These are phyloP conservation scores for Trifolium pratense DNA, from an alignment of 306 rosid species.

Conservation along the genomic window DNA sequence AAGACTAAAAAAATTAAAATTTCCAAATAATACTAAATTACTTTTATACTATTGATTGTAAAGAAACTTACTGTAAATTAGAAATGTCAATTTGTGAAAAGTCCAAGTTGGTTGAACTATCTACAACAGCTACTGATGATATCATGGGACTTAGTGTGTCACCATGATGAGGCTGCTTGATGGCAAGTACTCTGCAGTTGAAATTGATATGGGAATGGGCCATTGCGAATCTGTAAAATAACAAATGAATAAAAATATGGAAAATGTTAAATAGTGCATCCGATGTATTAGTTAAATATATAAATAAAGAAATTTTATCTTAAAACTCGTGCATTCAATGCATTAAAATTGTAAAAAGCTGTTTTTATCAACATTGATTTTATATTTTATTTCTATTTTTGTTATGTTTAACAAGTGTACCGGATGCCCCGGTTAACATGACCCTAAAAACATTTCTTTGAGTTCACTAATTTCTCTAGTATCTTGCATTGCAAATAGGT, in stretches of 20 bases:
- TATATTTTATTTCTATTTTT: too few species aligned
- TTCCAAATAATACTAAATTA: too few species aligned
- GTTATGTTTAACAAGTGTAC: too few species aligned
- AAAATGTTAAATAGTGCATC: too few species aligned
- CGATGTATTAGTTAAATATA: too few species aligned
- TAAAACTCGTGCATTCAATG: too few species aligned
- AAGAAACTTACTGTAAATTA: conserved; percentile 60
- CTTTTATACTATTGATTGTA: too few species aligned
- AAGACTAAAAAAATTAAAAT: too few species aligned
- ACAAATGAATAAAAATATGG: conserved; percentile 44
- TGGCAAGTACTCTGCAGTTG: conserved; percentile 84
- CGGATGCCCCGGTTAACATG: too few species aligned
- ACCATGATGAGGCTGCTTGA: conserved; percentile 48
- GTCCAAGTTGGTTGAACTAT: conserved; percentile 72
- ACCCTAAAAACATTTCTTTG: conserved; percentile 47
- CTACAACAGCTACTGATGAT: conserved; percentile 43
- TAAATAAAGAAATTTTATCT: too few species aligned
- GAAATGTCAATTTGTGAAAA: conserved; percentile 75
- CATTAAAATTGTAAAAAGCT: too few species aligned
- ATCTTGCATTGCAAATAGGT: not conserved
- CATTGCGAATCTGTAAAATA: conserved; percentile 64
- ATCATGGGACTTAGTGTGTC: conserved; percentile 37
- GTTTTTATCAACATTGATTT: too few species aligned
- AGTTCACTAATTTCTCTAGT: conserved; percentile 31
- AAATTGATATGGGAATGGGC: conserved; percentile 50